phyloP scores from a whole-genome alignment of 2,329 filamentous ascomycete genomes.

The Epichloe gansuensis region DNA sequence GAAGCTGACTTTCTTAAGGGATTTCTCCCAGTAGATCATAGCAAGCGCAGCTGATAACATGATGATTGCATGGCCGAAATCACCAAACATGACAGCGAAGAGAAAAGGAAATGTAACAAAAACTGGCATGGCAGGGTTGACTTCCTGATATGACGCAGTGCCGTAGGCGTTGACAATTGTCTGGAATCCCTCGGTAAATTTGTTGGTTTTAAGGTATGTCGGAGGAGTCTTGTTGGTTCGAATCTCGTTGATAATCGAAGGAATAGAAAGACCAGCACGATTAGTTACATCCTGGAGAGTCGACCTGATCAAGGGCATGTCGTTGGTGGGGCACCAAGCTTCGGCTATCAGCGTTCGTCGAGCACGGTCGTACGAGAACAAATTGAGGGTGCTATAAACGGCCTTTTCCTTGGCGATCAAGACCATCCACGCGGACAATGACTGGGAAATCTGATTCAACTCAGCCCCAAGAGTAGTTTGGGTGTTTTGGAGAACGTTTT shows the following conservation, averaged over 20 bases:
- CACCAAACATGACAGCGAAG: conserved; percentile 99
- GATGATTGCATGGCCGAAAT: conserved; percentile 84
- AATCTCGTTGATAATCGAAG: conserved; percentile 97
- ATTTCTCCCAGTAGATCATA: conserved; percentile 96
- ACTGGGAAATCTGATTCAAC: conserved; percentile 84
- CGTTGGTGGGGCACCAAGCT: conserved; percentile 92
- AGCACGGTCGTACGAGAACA: conserved; percentile 92
- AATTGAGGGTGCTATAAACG: conserved; percentile 88
- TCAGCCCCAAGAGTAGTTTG: conserved; percentile 89
- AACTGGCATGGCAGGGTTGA: conserved; percentile 90
- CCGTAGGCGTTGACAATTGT: conserved; percentile 98
- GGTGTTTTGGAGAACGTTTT: conserved; percentile 87
- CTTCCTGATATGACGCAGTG: conserved; percentile 91
- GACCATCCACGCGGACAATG: conserved; percentile 92
- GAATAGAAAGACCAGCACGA: conserved; percentile 87
- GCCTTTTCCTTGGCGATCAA: conserved; percentile 97
- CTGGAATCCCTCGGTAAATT: conserved; percentile 95
- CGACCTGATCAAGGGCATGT: conserved; percentile 76
- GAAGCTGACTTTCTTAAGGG: conserved; percentile 80
- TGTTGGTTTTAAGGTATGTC: conserved; percentile 96
- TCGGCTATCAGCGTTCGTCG: conserved; percentile 95
- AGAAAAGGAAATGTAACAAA: conserved; percentile 99
- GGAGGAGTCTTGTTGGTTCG: conserved; percentile 94
- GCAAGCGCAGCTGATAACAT: conserved; percentile 74
- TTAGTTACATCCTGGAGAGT: conserved; percentile 96